A percentile compares a stretch with the other conserved stretches of the same genome.
phyloP scores from a whole-genome alignment of 805 yeast species.

The Schwanniomyces sp. region DNA sequence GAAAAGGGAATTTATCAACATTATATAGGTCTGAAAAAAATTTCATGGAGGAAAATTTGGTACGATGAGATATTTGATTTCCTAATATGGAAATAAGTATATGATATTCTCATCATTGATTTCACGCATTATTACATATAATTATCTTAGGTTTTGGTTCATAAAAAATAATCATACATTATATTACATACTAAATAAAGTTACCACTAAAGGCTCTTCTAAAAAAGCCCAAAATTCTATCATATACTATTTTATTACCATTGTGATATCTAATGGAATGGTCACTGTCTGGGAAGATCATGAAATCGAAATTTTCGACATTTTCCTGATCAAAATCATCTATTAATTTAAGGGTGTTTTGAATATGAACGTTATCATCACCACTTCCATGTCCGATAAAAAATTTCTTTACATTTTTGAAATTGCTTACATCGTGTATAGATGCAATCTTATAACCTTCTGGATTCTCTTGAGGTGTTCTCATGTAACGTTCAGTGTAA shows the following conservation, averaged over 20 bases:
- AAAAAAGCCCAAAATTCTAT: constrained; percentile 29
- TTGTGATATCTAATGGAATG: constrained; percentile 73
- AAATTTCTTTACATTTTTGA: constrained; percentile 54
- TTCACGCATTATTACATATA: not conserved
- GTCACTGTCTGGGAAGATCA: constrained; percentile 80
- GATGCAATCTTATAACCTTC: constrained; percentile 50
- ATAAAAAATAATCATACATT: not conserved
- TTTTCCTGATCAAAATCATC: constrained; percentile 67
- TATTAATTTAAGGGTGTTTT: constrained; percentile 61
- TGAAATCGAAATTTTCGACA: constrained; percentile 81
- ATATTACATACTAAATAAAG: constrained; percentile 6
- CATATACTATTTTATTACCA: constrained; percentile 68
- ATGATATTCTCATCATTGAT: not conserved
- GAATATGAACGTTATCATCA: constrained; percentile 82
- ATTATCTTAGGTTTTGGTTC: not conserved
- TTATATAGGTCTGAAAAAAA: not conserved
- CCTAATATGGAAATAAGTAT: not conserved
- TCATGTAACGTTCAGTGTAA: constrained; percentile 79
- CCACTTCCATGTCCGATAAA: constrained; percentile 80
- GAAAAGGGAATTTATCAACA: not conserved
- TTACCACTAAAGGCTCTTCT: constrained; percentile 16
- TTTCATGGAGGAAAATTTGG: not conserved
- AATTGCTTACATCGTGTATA: constrained; percentile 41
- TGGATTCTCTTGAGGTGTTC: constrained; percentile 48
- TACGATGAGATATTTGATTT: not conserved